Base-by-base conservation (phyloP, 768 basidiomycete species). In the Agrocybe chaxingu region DNA sequence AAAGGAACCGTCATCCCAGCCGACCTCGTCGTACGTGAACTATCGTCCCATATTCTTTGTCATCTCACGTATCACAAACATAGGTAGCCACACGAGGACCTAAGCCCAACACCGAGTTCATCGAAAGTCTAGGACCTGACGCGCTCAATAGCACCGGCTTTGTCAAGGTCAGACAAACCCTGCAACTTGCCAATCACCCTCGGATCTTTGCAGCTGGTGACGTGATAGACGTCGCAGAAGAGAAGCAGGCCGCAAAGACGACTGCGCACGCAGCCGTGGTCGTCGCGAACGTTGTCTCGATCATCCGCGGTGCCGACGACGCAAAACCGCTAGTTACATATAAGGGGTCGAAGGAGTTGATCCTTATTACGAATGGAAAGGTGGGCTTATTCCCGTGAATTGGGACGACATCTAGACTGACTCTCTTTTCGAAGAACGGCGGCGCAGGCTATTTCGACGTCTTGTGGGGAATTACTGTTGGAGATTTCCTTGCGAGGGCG, bases 171-270 rank as follows among this genome's bases (percentile, higher is more conserved):
- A 61, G 65, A 32, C 71, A 80, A 2, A 85, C 81, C 1, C 70
- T 87, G 35, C 83, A 85, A 57, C 61, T 88, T 6, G 57, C 57
- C n/a, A 67, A 64, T 0, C 65, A 82, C 60, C 66, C 77, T 0
- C 72, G 71, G 46, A 76, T 88, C 11, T 86, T 83, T 50, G 87
- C 85, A 0, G 73, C 67, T 3, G 86, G 86, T 3, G 87, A 89
- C 57, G 72, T 81, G 48, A 75, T 82, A 48, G 81, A 84, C 39
- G 80, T 77, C 70, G 50, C 66, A 1, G 87, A 87, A 62, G 80
- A 86, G 63, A 87, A 86, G 57, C 83, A 74, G 43, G 62, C 65
- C 3, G 62, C 52, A 11, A 86, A 87, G 61, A 69, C 68, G 0
- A 18, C 42, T 1, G 58, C 57, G 4, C 87, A 88, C 53, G 73